Conservation (phyloP, 2,329 filamentous ascomycete species). For the Microthyrium microscopicum region DNA sequence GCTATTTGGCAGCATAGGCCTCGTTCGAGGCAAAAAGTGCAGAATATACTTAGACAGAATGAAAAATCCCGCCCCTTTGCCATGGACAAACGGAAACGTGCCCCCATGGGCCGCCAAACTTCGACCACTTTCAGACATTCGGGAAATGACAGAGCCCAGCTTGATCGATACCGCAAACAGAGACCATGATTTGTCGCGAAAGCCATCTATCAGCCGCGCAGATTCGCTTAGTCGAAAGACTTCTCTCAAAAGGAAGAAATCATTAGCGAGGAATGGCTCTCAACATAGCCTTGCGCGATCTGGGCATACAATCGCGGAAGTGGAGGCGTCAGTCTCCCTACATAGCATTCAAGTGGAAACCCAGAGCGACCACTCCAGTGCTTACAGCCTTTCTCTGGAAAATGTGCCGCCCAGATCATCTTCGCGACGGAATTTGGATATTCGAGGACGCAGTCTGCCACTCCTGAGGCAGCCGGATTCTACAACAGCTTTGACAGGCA, state of each 20-base stretch:
- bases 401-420: conserved; percentile 30
- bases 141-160: conserved; percentile 32
- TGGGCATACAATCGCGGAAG: conserved; percentile 2
- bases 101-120: conserved; percentile 16
- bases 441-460: conserved; percentile 10
- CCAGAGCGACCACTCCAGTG: conserved; percentile 7
- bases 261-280: conserved; percentile 7
- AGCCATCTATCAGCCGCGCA: conserved; percentile 6
- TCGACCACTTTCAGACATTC: conserved; percentile 32
- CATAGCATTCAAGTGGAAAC: conserved; percentile 7
- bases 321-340: conserved; percentile 1
- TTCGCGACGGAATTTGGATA: conserved; percentile 19
- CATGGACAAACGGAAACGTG: conserved; percentile 2
- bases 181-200: conserved; percentile 9
- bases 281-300: neutral
- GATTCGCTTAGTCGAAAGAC: neutral
- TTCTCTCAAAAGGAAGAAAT: conserved; percentile 17
- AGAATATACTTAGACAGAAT: neutral
- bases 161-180: conserved; percentile 22
- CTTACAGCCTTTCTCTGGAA: conserved; percentile 23
- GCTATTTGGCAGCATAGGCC: no score
- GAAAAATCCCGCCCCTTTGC: conserved; percentile 4
- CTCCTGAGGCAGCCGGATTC: conserved; percentile 8
- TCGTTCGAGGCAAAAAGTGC: no score
- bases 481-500: conserved; percentile 11